Evolutionary conservation across 345 rosid species (phyloP), one percentile per base, ranked within the genome.

Genomic region (Eucalyptus cloeziana): DNA sequence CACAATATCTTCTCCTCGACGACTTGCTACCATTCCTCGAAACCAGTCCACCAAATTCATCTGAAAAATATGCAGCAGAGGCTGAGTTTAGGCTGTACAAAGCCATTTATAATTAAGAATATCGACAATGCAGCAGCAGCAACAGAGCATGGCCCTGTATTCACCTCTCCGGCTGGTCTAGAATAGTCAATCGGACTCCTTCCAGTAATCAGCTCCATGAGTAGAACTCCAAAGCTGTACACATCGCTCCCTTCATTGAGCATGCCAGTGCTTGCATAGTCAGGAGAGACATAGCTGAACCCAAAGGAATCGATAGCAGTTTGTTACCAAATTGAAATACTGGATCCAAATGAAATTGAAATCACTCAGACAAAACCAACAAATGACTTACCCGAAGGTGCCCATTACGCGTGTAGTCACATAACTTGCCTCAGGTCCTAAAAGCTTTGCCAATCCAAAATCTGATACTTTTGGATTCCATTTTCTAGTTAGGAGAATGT

Each of bases 341-440:
- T 54, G 47, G 45, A 86, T 51, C 7, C 47, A 86, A 52, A n/a
- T 43, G 6, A 86, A n/a, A 86, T 33, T 76, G 45, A 37, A 37
- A 37, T 76, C 83, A 37, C 83, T 76, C 14, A 7, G 24, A n/a
- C 47, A 79, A 87, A n/a, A 67, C 45, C 25, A 87, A 88, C 43
- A 21, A 88, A 86, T 90, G 89, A 90, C 94, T 52, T 88, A 96
- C 99, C 99, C 99, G 27, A 97, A 97, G 89, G 99, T 97, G 86
- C 99, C 99, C 99, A 97, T 97, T 30, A 97, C 99, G 67, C 99
- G 98, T 24, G 99, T 97, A 30, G 99, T 97, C 89, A 97, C 99
- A 89, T 96, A 94, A 94, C 95, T 96, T 31, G 97, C 92, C 90
- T 96, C 99, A 7, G 99, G 93, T 87, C 97, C 99, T 90, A 97